Percentiles rank a stretch among this genome's conserved stretches.
Conservation (phyloP, 768 basidiomycete genomes). For the Rhizopogon roseolus region DNA sequence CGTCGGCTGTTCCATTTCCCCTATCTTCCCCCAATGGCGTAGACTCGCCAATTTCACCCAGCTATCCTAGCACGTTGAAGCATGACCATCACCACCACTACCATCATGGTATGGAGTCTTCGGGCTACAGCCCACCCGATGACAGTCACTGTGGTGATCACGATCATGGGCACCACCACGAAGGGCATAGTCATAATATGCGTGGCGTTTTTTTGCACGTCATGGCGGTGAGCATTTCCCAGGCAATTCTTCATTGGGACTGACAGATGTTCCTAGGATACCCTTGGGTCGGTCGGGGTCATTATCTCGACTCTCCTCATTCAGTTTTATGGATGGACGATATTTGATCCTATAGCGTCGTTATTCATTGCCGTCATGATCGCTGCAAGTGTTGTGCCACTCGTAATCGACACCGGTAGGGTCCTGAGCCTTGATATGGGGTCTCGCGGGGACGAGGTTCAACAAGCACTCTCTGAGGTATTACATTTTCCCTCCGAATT, state of each 20-base stretch:
- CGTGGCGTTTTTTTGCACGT: conserved; percentile 98
- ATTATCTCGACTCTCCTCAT: conserved; percentile 96
- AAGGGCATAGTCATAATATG: conserved; percentile 98
- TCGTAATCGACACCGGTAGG: conserved; percentile 90
- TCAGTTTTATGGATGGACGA: conserved; percentile 96
- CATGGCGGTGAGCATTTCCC: conserved; percentile 64
- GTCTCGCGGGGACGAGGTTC: conserved; percentile 49
- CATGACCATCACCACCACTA: conserved; percentile 39
- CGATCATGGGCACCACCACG: conserved; percentile 51
- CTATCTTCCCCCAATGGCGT: conserved; percentile 16
- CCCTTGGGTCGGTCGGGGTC: conserved; percentile 94
- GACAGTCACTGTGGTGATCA: conserved; percentile 49
- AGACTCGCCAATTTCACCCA: conserved; percentile 61
- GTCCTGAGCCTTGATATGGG: conserved; percentile 85
- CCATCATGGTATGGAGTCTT: conserved; percentile 12
- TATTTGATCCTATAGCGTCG: conserved; percentile 97
- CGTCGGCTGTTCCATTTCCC: conserved; percentile 21
- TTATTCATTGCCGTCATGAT: conserved; percentile 95
- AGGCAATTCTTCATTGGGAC: conserved; percentile 6
- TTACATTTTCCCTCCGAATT: conserved; percentile 11
- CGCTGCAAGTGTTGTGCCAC: conserved; percentile 90
- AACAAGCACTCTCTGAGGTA: conserved; percentile 62
- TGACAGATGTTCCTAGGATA: conserved; percentile 52
- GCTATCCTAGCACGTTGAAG: conserved; percentile 46
- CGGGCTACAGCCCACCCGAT: conserved; percentile 15